Conservation (phyloP, 176 grass and related monocot genomes). For the Dactylis glomerata region DNA sequence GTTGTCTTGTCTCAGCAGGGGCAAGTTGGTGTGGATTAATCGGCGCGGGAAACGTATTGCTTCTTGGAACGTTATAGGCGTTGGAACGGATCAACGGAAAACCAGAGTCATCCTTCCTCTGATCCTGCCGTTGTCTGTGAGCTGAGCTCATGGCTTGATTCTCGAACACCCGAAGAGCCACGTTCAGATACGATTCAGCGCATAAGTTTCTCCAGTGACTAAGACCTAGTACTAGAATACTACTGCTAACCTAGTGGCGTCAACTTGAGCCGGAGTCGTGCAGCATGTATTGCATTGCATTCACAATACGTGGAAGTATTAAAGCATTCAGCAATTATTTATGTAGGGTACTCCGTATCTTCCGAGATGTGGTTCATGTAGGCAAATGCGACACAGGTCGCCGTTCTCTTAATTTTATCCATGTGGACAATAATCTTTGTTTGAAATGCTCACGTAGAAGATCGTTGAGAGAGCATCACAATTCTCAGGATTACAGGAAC, state of each 20-base stretch:
- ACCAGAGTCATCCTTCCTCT: neutral
- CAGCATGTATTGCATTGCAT: neutral
- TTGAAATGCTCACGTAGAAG: no score
- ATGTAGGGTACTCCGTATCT: no score
- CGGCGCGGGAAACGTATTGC: neutral
- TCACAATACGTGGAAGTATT: neutral
- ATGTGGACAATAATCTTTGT: no score
- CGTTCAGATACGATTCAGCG: neutral
- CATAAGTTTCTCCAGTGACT: neutral
- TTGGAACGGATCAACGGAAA: neutral
- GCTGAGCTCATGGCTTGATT: neutral
- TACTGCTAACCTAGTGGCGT: neutral
- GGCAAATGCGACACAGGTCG: no score
- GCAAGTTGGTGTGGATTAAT: neutral
- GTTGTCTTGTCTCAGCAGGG: conserved; percentile 23
- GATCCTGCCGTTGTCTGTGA: neutral
- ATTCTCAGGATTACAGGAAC: no score
- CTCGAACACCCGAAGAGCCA: neutral
- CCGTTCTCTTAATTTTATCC: no score
- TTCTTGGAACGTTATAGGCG: neutral
- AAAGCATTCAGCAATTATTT: no score
- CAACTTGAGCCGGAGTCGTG: neutral
- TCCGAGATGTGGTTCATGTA: no score
- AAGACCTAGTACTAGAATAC: neutral
- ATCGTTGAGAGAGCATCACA: no score